Evolutionary conservation across 106 monocot genomes (phyloP), one percentile per base, ranked within the genome.

Genomic region (Posidonia australis): DNA sequence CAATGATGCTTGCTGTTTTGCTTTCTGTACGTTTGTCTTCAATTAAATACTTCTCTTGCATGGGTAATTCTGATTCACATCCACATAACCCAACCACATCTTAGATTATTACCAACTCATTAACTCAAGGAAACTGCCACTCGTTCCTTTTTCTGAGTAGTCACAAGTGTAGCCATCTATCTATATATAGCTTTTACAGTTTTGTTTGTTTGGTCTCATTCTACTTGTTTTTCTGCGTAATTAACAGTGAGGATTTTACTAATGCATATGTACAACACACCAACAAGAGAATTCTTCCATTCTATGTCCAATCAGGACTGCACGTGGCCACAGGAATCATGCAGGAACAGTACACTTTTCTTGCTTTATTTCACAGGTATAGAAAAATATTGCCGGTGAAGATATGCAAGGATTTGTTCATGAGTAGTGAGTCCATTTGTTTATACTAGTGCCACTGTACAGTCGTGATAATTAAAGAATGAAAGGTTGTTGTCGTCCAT

Each of bases 261-360:
- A 45, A 45, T 45, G 0, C 1, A 27, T 17, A 60, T 31, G 59
- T n/a, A 36, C n/a, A 29, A 45, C 44, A 5, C 24, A 11, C 63
- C 3, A 60, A 36, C 14, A 41, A 16, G 10, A 60, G 36, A 31
- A 17, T n/a, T 36, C 0, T 41, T 60, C 18, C 9, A 16, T 32
- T 31, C 60, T 17, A 31, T 20, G 59, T 60, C 45, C 47, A 60
- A 44, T 63, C 45, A 63, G 5, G 4, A 63, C 20, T 22, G 62
- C 62, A 63, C 44, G 44, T 63, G 62, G 62, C 62, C 62, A 44
- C 22, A 45, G 44, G 62, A 63, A 63, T 63, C 10, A 44, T 63
- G 44, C 62, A 63, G 44, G 24, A 62, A 22, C 0, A 4, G 10
- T 20, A 5, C n/a, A 44, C 60, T 32, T 60, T 60, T 36, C 60